These are phyloP conservation scores for Candida wancherniae DNA, from an alignment of 805 yeast genomes.

Conservation along the genomic window DNA sequence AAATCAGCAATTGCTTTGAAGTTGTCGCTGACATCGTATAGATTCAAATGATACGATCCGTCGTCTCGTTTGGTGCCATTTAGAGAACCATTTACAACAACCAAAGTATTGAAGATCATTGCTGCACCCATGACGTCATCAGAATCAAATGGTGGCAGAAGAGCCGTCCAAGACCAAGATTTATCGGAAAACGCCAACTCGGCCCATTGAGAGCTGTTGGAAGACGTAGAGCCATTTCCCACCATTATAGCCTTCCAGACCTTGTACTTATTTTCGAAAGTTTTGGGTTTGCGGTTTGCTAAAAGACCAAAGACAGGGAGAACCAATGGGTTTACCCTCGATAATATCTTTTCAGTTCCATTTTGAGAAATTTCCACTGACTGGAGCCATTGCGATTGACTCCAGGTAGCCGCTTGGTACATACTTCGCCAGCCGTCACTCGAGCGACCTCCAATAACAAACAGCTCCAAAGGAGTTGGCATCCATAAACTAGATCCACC, in stretches of 20 bases:
- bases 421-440: constrained; percentile 63
- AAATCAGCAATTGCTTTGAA: constrained; percentile 29
- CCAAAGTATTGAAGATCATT: constrained; percentile 45
- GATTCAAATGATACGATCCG: constrained; percentile 28
- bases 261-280: constrained; percentile 29
- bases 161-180: constrained; percentile 36
- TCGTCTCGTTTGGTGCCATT: constrained; percentile 1
- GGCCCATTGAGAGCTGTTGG: constrained; percentile 40
- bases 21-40: constrained; percentile 36
- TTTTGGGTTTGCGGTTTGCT: constrained; percentile 17
- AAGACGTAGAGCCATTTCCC: constrained; percentile 51
- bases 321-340: constrained; percentile 49
- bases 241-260: constrained; percentile 47
- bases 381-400: constrained; percentile 58
- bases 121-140: constrained; percentile 47
- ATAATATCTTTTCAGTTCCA: constrained; percentile 33
- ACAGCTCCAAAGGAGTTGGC: constrained; percentile 41
- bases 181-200: constrained; percentile 29
- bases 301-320: constrained; percentile 47
- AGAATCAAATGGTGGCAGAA: constrained; percentile 14
- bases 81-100: constrained; percentile 31
- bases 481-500: constrained; percentile 46
- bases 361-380: constrained; percentile 21
- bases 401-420: constrained; percentile 73
- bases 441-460: constrained; percentile 65